These are phyloP conservation scores for Phytophthora ramorum DNA, from an alignment of 352 stramenopile genomes.

Conservation along the genomic window DNA sequence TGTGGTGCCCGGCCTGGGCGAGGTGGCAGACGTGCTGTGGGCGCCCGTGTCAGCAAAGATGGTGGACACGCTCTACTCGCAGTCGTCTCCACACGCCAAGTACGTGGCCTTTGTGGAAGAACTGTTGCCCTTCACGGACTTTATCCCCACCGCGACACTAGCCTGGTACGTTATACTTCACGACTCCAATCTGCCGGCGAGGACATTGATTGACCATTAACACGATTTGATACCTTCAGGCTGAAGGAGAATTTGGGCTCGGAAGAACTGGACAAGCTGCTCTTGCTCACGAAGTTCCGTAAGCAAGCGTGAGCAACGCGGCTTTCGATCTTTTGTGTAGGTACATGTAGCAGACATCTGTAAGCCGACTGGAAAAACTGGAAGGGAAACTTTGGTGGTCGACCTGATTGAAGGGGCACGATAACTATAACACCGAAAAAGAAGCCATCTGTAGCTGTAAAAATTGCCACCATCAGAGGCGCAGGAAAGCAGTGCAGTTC, in stretches of 20 bases:
- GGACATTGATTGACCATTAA: neutral
- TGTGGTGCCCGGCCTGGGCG: slow-evolving; percentile 86
- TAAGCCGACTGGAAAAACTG: slow-evolving; percentile 29
- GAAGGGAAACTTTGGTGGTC: slow-evolving; percentile 24
- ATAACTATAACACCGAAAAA: neutral
- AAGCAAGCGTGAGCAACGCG: slow-evolving; percentile 20
- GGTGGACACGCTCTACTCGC: slow-evolving; percentile 93
- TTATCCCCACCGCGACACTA: slow-evolving; percentile 94
- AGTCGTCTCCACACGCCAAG: slow-evolving; percentile 84
- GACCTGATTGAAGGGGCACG: slow-evolving; percentile 20
- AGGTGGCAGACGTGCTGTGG: slow-evolving; percentile 93
- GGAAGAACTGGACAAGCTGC: slow-evolving; percentile 43
- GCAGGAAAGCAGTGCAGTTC: slow-evolving; percentile 32
- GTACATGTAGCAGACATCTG: slow-evolving; percentile 1
- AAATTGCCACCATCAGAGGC: slow-evolving; percentile 20
- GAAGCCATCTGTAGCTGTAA: slow-evolving; percentile 8
- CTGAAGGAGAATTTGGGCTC: slow-evolving; percentile 66
- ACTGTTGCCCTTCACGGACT: slow-evolving; percentile 95
- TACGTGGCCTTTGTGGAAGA: slow-evolving; percentile 89
- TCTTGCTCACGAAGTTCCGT: slow-evolving; percentile 30
- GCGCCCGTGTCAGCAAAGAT: slow-evolving; percentile 90
- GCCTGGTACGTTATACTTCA: slow-evolving; percentile 70
- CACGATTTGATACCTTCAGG: slow-evolving; percentile 24
- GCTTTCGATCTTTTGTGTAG: slow-evolving; percentile 13
- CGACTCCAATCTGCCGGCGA: neutral